These are phyloP conservation scores for Microascus cirrosus DNA, from an alignment of 2,329 filamentous ascomycete species.

Conservation along the genomic window DNA sequence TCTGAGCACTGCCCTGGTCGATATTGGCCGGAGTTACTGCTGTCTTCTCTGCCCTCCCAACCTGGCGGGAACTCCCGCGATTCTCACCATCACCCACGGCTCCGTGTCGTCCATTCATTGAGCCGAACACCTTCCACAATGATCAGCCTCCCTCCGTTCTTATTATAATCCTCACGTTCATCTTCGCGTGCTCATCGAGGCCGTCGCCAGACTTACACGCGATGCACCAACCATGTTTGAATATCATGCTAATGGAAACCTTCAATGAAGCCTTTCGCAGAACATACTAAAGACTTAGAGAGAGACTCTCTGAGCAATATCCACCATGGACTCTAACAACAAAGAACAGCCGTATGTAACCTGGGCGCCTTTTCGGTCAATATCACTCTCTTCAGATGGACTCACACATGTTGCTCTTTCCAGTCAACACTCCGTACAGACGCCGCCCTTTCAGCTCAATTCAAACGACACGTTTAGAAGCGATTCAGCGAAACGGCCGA, in stretches of 20 bases:
- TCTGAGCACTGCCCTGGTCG: background rate
- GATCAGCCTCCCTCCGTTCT: background rate
- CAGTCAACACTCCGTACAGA: conserved; percentile 9
- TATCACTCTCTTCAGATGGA: conserved; percentile 4
- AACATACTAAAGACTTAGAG: background rate
- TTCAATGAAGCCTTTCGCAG: conserved; percentile 4
- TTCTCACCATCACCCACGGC: background rate
- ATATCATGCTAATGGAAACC: conserved; percentile 25
- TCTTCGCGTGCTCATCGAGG: background rate
- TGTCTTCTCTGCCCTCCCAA: background rate
- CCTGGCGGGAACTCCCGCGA: too few relatives aligned
- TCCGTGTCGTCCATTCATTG: background rate
- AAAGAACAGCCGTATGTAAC: conserved; percentile 40
- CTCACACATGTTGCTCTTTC: conserved; percentile 12
- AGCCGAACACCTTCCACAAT: background rate
- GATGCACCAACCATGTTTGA: conserved; percentile 11
- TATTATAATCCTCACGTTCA: background rate
- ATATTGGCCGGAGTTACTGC: background rate
- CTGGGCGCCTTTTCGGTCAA: conserved; percentile 11
- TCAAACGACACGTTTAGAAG: conserved; percentile 32
- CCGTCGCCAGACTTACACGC: background rate
- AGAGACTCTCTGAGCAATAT: background rate
- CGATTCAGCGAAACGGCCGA: conserved; percentile 30
- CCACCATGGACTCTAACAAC: conserved; percentile 37
- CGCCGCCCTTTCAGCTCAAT: conserved; percentile 23